Percentiles rank a stretch among this genome's conserved stretches.
These are phyloP conservation scores for Xylaria scruposa DNA, from an alignment of 495 filamentous ascomycete genomes.

Conservation along the genomic window DNA sequence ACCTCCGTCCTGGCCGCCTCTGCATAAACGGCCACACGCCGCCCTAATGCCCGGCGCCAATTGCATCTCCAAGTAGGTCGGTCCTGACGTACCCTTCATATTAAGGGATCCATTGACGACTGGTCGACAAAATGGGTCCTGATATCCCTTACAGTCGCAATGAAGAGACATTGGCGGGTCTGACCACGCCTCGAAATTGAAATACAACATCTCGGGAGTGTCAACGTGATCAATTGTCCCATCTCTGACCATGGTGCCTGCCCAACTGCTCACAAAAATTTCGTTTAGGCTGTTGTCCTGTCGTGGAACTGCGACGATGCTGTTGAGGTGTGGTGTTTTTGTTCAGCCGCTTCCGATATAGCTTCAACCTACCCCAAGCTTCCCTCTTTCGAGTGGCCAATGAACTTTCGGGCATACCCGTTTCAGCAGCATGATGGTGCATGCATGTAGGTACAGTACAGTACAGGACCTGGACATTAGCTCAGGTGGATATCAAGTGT, in stretches of 20 bases:
- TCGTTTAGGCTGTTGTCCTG: conserved; percentile 23
- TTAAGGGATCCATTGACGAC: not conserved
- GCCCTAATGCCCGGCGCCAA: conserved; percentile 16
- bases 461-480: conserved; percentile 12
- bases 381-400: conserved; percentile 18
- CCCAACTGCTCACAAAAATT: not conserved
- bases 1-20: not conserved
- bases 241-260: conserved; percentile 10
- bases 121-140: conserved; percentile 21
- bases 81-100: conserved; percentile 2
- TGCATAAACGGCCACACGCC: conserved; percentile 18
- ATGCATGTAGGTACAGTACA: conserved; percentile 18
- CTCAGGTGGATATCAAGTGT: conserved; percentile 19
- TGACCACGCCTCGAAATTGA: conserved; percentile 24
- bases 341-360: conserved; percentile 25
- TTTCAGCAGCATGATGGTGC: conserved; percentile 21
- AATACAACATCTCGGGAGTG: conserved; percentile 21
- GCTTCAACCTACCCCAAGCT: conserved; percentile 23
- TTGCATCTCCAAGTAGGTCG: conserved; percentile 14
- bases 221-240: conserved; percentile 2
- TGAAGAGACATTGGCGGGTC: conserved; percentile 9
- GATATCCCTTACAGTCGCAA: conserved; percentile 20
- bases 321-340: conserved; percentile 4
- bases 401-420: conserved; percentile 1
- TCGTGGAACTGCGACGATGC: conserved; percentile 16